Base-by-base conservation (phyloP, 2,329 filamentous ascomycete species). In the Paecilomyces niveus region DNA sequence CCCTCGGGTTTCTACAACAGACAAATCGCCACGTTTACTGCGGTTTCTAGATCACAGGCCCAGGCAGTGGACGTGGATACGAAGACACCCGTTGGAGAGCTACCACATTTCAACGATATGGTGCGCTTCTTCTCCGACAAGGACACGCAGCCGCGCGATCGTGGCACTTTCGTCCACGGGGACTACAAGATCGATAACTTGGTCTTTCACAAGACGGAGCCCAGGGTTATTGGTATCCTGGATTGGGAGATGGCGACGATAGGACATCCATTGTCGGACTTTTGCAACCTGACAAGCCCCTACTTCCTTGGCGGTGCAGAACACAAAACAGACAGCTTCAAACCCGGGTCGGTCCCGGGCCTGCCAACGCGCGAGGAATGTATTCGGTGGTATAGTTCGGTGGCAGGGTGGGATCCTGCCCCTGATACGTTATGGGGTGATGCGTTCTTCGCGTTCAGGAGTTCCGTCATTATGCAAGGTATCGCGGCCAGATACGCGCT, bases 161-260 rank as follows among this genome's bases (percentile, higher is more conserved):
- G 89, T 61, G 86, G 83, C 22, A 88, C 87, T 3, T 83, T 97
- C 62, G 87, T 97, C 31, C 94, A 97, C 70, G 94, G 94, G 35
- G 94, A 99, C 74, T 99, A 93, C 80, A 99, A 97, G 80, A 96
- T 93, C 68, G 89, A 94, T 73, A 94, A 94, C 67, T 73, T 93
- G 64, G 86, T 94, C 49, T 99, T 96, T 73, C 90, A 97, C 78
- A 89, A 89, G 76, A 92, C 89, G 0, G 89, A 93, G 72, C 86
- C 92, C 5, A 81, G 87, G 56, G 92, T 97, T 11, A 92, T 97
- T 74, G 94, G 93, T 3, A 92, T 97, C 57, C 78, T 97, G 5
- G 94, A 99, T 77, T 97, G 93, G 93, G 94, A 97, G 78, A 96
- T 99, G 91, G 92, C 91, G 35, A 97, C 94, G 0, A 87, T 97